Evolutionary conservation across 202 grass and related monocot species (phyloP), one percentile per base, ranked within the genome.

Genomic region (Setaria italica): DNA sequence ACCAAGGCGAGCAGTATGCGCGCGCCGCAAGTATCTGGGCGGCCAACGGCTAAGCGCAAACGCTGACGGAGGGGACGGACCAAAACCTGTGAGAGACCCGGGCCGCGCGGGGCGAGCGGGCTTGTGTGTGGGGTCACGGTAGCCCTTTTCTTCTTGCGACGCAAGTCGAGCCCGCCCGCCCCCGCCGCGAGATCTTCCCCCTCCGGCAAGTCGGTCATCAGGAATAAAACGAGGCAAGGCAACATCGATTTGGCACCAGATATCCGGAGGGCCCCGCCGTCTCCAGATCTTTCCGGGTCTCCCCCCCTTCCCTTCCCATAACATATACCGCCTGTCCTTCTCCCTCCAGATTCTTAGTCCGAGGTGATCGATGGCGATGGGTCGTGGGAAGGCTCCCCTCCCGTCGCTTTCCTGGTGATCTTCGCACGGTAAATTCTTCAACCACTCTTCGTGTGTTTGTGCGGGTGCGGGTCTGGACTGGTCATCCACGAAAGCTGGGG

Each of bases 141-240:
- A 25, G 25, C 19, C 13, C 7, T 3, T 20, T 29, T 84, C 83
- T 79, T 84, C 82, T 82, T 86, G 88, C 79, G 30, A 80, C 83
- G 49, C 88, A 90, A 86, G 78, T 80, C 78, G 60, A 49, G 45
- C 2, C 25, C 15, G 11, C 49, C 32, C 71, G 21, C 21, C 25
- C 29, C 48, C 15, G 66, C 79, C 25, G 75, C 33, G 49, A 47
- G 70, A 81, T 86, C 76, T 37, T 37, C 33, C 51, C 50, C 47
- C 63, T 82, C 82, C 78, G 43, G 54, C 78, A 85, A 89, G 82
- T 35, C 25, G 25, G 25, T 25, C 25, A 25, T 25, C 43, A 30
- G 54, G 87, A 58, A 67, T 80, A 80, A 80, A 80, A 55, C 20
- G 62, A 49, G 78, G 62, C 10, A 37, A 47, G 11, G 11, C 13